These are phyloP conservation scores for Kuraishia floccosa DNA, from an alignment of 805 yeast genomes.

Conservation along the genomic window DNA sequence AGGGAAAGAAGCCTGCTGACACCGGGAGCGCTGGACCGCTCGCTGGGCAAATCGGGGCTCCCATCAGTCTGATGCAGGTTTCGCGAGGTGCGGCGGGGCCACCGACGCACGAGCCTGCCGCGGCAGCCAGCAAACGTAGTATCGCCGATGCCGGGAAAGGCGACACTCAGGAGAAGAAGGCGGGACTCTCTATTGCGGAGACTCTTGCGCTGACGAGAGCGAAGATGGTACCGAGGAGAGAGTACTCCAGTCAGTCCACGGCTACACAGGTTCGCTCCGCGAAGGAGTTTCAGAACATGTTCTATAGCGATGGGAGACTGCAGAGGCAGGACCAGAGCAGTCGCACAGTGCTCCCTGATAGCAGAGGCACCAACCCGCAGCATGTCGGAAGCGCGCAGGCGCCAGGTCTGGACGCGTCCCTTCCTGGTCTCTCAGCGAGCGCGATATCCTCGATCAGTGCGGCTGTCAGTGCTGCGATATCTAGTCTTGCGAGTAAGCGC, in stretches of 20 bases:
- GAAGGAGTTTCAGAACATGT: not conserved
- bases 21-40: too few species aligned
- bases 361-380: too few species aligned
- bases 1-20: not conserved
- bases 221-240: constrained; percentile 18
- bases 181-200: constrained; percentile 43
- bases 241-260: not conserved
- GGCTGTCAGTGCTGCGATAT: constrained; percentile 5
- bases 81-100: not conserved
- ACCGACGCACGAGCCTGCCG: not conserved
- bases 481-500: not conserved
- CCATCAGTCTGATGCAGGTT: not conserved
- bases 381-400: not conserved
- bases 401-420: not conserved
- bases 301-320: too few species aligned
- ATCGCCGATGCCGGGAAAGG: not conserved
- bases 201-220: constrained; percentile 44
- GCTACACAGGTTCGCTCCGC: not conserved
- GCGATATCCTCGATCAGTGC: constrained; percentile 4
- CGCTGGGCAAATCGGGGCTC: not conserved
- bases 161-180: constrained; percentile 5
- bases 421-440: not conserved
- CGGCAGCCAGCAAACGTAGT: not conserved
- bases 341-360: not conserved
- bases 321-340: too few species aligned